Percentiles rank a stretch among this genome's conserved stretches.
phyloP scores from a whole-genome alignment of 2,329 filamentous ascomycete species.

The Ceratocystis lukuohia region DNA sequence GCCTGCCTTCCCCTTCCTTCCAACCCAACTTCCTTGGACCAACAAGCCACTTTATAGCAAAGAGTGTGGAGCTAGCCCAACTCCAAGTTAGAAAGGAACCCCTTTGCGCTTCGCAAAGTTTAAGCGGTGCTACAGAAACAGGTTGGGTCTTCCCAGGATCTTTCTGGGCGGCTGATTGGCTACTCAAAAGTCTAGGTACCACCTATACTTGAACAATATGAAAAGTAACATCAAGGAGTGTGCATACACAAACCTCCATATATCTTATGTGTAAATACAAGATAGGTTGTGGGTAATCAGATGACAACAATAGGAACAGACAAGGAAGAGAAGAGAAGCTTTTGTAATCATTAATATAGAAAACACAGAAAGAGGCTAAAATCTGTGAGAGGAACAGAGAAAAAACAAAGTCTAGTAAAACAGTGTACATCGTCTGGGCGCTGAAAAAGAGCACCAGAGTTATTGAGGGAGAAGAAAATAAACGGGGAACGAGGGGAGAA shows the following conservation, averaged over 20 bases:
- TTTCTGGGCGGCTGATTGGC: not conserved
- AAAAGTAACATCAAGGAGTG: not conserved
- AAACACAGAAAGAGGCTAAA: not conserved
- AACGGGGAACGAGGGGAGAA: too few relatives aligned
- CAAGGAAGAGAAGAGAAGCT: not conserved
- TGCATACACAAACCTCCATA: too few relatives aligned
- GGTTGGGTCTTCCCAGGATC: not conserved
- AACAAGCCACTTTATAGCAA: not conserved
- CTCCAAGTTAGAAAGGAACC: not conserved
- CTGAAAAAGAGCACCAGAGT: not conserved
- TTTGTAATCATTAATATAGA: not conserved
- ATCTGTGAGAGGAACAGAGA: not conserved
- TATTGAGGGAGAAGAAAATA: not conserved
- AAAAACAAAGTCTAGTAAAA: constrained; percentile 3
- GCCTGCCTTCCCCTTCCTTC: not conserved
- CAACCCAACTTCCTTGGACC: not conserved
- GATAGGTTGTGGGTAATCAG: too few relatives aligned
- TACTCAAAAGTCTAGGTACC: not conserved
- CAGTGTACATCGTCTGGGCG: constrained; percentile 10
- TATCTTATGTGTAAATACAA: too few relatives aligned
- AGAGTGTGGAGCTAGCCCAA: not conserved
- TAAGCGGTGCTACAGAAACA: constrained; percentile 2
- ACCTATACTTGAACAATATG: not conserved
- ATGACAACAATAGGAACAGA: not conserved
- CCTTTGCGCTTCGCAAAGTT: not conserved